Percentiles rank a stretch among this genome's conserved stretches.
Evolutionary conservation across 495 filamentous ascomycete species (phyloP).

Genomic region (Beverwykella pulmonaria): DNA sequence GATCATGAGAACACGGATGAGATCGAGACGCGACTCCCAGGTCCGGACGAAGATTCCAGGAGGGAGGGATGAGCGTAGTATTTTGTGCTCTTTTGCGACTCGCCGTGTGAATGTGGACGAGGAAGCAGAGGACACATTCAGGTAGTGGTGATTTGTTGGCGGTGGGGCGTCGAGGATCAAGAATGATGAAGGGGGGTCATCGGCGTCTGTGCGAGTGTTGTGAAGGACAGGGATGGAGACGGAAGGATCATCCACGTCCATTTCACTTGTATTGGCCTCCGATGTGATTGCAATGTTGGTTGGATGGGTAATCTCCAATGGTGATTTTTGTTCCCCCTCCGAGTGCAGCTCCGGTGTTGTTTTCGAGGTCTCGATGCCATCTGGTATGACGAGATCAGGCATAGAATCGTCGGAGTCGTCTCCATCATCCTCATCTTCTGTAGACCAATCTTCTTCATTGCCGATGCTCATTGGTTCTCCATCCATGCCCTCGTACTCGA

Average conservation of each 20-base stretch:
- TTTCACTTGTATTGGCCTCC: neutral
- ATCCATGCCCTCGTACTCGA: slow-evolving; percentile 40
- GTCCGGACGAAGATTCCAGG: slow-evolving; percentile 60
- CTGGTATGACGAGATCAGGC: slow-evolving; percentile 19
- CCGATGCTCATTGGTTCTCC: slow-evolving; percentile 32
- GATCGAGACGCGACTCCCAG: slow-evolving; percentile 62
- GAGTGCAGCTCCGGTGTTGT: slow-evolving; percentile 30
- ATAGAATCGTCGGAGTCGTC: slow-evolving; percentile 41
- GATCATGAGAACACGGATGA: slow-evolving; percentile 61
- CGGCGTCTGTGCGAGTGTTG: neutral
- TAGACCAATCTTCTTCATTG: slow-evolving; percentile 43
- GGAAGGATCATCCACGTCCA: neutral
- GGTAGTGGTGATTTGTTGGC: slow-evolving; percentile 56
- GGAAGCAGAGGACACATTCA: slow-evolving; percentile 11
- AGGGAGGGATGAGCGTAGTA: slow-evolving; percentile 58
- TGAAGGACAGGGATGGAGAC: neutral
- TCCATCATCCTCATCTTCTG: slow-evolving; percentile 45
- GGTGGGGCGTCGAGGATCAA: slow-evolving; percentile 47
- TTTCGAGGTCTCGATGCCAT: slow-evolving; percentile 34
- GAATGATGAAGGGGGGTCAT: slow-evolving; percentile 2
- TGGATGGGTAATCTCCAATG: neutral
- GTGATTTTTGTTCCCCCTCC: slow-evolving; percentile 44
- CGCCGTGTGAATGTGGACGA: slow-evolving; percentile 48
- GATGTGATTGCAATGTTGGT: neutral
- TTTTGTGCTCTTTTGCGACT: slow-evolving; percentile 59